A percentile compares a stretch with the other conserved stretches of the same genome.
Conservation (phyloP, 352 stramenopile species). For the Pythium brachiatum region DNA sequence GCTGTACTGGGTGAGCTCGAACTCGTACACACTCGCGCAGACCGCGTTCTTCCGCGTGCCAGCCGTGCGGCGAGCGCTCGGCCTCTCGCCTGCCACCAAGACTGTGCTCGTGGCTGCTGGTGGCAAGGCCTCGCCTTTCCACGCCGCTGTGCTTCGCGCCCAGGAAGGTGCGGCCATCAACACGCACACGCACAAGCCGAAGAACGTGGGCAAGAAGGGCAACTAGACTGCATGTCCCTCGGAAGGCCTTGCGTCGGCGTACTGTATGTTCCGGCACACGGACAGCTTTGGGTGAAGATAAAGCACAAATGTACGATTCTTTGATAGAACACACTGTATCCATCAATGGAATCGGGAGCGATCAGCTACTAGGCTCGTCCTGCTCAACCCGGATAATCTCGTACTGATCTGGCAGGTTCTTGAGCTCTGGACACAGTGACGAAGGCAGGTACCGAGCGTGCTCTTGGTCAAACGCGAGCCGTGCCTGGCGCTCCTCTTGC, state of each 20-base stretch:
- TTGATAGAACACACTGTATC: conserved; percentile 13
- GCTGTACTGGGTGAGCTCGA: conserved; percentile 87
- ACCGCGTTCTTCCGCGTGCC: conserved; percentile 57
- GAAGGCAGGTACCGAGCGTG: conserved; percentile 68
- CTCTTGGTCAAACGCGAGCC: conserved; percentile 49
- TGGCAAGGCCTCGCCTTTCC: conserved; percentile 50
- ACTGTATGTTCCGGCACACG: too few species aligned
- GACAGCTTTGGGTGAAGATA: conserved; percentile 1
- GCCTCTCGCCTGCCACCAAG: conserved; percentile 13
- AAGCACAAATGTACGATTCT: conserved; percentile 17
- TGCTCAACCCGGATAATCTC: conserved; percentile 34
- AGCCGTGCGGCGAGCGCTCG: conserved; percentile 46
- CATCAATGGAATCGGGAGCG: too few species aligned
- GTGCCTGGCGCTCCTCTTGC: conserved; percentile 43
- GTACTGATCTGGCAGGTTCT: conserved; percentile 58
- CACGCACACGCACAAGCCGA: conserved; percentile 68
- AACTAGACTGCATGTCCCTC: conserved; percentile 28
- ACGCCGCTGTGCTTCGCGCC: conserved; percentile 62
- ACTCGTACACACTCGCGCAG: conserved; percentile 72
- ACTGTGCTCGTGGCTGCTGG: conserved; percentile 36
- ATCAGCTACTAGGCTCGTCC: conserved; percentile 13
- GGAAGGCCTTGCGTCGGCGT: too few species aligned
- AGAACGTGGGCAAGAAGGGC: conserved; percentile 39
- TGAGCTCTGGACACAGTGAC: conserved; percentile 70
- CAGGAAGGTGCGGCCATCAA: conserved; percentile 68